Base-by-base conservation (phyloP, 257 asterid genomes). In the Solanum chmielewskii region DNA sequence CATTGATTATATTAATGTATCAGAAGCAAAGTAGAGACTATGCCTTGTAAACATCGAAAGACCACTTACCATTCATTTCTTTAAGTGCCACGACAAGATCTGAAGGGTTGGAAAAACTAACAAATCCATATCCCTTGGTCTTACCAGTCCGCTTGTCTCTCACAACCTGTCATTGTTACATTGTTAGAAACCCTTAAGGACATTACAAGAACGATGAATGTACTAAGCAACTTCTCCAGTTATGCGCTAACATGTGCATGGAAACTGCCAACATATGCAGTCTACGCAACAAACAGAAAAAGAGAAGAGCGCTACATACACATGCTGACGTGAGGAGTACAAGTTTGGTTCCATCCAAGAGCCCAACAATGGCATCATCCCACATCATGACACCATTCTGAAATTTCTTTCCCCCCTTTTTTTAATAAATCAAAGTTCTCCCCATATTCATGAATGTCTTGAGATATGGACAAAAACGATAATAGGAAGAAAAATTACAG, bases 71-170 rank as follows among this genome's bases (percentile, higher is more conserved):
- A 56, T 95, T 95, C 98, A 94, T 94, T 91, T 97, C 99, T 89
- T 96, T 95, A 75, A 95, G 89, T 10, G 98, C 99, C 35, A 88
- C 98, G 25, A 92, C 99, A 76, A 94, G 94, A 92, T 97, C 99
- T 25, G 92, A 47, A 6, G 97, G 96, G 84, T 92, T 97, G 71
- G 98, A 88, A 68, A 97, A 97, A 92, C 99, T 97, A 86, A 97
- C 94, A 89, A 97, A 97, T 71, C 99, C 99, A 77, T 93, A 97
- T 87, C 99, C 98, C 89, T 91, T 94, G 49, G 98, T 97, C 89
- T 97, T 97, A 78, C 99, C 98, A 59, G 99, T 97, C 82, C 95
- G 93, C 93, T 97, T 95, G 86, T 95, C 98, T 87, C 99, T 90
- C 87, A 97, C 95, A 86, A 97, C 99, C 98, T 95, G 86, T 68